Percentiles rank a stretch among this genome's conserved stretches.
Conservation (phyloP, 306 rosid genomes). For the Prunus armeniaca region DNA sequence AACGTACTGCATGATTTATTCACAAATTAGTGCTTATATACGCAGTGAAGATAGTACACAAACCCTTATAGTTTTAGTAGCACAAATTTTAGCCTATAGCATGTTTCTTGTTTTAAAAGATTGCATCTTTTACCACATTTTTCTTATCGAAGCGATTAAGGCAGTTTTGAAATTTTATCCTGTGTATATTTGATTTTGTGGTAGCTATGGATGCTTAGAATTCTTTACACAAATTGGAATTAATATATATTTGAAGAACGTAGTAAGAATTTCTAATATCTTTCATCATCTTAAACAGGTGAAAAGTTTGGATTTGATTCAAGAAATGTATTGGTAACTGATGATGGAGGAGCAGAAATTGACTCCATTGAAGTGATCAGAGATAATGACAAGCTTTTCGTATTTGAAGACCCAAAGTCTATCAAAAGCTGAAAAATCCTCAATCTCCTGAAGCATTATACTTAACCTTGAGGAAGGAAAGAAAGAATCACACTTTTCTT, state of each 20-base stretch:
- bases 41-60: too few species aligned
- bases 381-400: constrained; percentile 77
- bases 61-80: too few species aligned
- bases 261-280: neutral
- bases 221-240: neutral
- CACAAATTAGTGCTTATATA: too few species aligned
- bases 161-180: too few species aligned
- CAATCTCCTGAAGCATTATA: neutral
- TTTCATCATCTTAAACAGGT: constrained; percentile 42
- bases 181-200: too few species aligned
- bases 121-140: too few species aligned
- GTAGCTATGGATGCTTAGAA: neutral
- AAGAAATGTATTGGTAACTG: constrained; percentile 42
- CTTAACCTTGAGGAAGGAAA: too few species aligned
- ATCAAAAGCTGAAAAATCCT: constrained; percentile 8
- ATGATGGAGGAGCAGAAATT: constrained; percentile 79
- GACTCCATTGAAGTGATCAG: constrained; percentile 74
- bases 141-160: too few species aligned
- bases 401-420: constrained; percentile 30
- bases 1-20: too few species aligned
- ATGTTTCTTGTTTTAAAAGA: too few species aligned
- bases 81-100: too few species aligned
- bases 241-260: neutral
- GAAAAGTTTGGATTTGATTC: constrained; percentile 63
- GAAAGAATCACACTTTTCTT: too few species aligned